Base-by-base conservation (phyloP, 108 stramenopile genomes). In the Cyclotella sp. region DNA sequence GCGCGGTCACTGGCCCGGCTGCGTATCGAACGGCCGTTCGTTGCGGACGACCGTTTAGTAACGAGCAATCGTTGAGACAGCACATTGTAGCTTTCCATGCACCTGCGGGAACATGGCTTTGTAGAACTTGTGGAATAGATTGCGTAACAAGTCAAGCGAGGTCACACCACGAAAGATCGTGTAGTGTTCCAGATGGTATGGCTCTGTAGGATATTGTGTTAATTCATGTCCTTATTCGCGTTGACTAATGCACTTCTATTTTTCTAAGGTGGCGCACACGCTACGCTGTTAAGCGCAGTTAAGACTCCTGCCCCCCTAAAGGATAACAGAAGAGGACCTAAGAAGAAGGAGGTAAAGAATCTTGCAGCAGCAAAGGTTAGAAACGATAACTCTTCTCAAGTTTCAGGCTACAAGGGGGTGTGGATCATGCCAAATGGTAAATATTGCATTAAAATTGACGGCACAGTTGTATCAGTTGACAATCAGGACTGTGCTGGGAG, bases 71-170 rank as follows among this genome's bases (percentile, higher is more conserved):
- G 14, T 76, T 95, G 43, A 85, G 89, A 46, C 92, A 93, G 68
- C 95, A 95, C 57, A 84, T 89, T 29, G 81, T 85, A 26, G 83
- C 90, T 16, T 79, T 78, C 4, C 95, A 95, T 70, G 95, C 95
- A 8, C 92, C 92, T 41, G 91, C 92, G 6, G 91, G 91, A 70
- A 93, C 95, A 21, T 95, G 95, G 95, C 83, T 93, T 22, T 95
- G 95, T 63, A 83, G 91, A 13, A 90, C 77, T 40, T 95, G 95
- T 72, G 87, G 89, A 39, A 78, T 57, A 19, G 95, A 95, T 69
- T 95, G 95, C 55, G 83, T 90, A 13, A 93, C 95, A 2, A 90
- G 89, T 69, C 89, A 89, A 52, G 88, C 90, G 22, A 73, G 92
- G 60, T 85, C 92, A 8, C 91, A 93, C 63, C 95, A 95, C 68